Evolutionary conservation across 371 early-diverging fungal genomes (phyloP).

Genomic region (Cokeromyces recurvatus): DNA sequence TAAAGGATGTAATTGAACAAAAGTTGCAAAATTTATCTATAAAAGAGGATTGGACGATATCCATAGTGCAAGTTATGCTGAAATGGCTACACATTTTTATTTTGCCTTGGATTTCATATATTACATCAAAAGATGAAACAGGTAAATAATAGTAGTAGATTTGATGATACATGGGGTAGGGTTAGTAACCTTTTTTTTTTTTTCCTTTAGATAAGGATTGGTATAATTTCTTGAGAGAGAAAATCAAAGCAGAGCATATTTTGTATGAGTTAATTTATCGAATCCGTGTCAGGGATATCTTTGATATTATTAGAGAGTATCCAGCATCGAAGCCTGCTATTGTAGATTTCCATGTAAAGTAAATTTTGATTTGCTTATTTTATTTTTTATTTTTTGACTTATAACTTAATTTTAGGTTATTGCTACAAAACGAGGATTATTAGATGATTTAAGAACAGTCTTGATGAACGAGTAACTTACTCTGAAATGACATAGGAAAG

Average conservation of each 20-base stretch:
- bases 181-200: not conserved
- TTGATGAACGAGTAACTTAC: constrained; percentile 25
- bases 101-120: constrained; percentile 19
- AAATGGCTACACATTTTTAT: constrained; percentile 19
- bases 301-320: constrained; percentile 34
- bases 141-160: no score
- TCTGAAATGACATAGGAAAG: not conserved
- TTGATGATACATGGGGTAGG: not conserved
- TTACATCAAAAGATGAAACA: constrained; percentile 5
- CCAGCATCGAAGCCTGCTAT: constrained; percentile 25
- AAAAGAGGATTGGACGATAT: not conserved
- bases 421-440: constrained; percentile 10
- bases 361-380: not conserved
- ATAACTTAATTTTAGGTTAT: constrained; percentile 5
- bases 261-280: constrained; percentile 17
- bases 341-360: constrained; percentile 28
- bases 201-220: constrained; percentile 6
- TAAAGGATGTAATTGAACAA: no score
- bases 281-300: constrained; percentile 15
- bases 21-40: no score
- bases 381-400: not conserved
- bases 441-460: constrained; percentile 10
- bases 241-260: constrained; percentile 17
- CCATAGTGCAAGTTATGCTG: constrained; percentile 6
- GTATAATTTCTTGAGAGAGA: constrained; percentile 11